phyloP scores from a whole-genome alignment of 371 early-diverging fungal species.

The Zychaea mexicana region DNA sequence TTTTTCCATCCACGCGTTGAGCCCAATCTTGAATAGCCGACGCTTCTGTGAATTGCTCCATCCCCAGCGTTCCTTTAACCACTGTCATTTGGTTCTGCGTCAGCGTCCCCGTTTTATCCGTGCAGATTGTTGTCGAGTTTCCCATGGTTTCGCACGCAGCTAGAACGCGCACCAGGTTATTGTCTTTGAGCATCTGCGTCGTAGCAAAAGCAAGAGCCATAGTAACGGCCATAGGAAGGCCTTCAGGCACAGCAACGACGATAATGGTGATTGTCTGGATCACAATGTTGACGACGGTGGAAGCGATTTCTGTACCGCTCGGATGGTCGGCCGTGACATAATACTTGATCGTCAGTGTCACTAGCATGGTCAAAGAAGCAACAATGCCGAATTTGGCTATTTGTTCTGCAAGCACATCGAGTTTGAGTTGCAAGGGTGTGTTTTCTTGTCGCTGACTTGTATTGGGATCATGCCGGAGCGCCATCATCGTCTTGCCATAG shows the following conservation, averaged over 20 bases:
- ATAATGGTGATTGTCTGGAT: constrained; percentile 90
- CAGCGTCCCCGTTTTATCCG: constrained; percentile 97
- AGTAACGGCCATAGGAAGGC: constrained; percentile 97
- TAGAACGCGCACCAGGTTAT: constrained; percentile 93
- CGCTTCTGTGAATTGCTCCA: constrained; percentile 34
- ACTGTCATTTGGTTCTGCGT: constrained; percentile 97
- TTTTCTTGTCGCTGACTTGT: constrained; percentile 64
- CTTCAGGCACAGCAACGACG: constrained; percentile 98
- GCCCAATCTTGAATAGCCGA: constrained; percentile 31
- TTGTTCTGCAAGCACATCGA: constrained; percentile 83
- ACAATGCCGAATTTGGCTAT: constrained; percentile 92
- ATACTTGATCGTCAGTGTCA: constrained; percentile 79
- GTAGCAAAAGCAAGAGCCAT: constrained; percentile 94
- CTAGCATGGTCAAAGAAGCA: constrained; percentile 77
- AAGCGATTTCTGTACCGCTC: constrained; percentile 57
- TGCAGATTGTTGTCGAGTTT: constrained; percentile 94
- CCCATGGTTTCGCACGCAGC: constrained; percentile 98
- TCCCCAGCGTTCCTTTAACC: constrained; percentile 66
- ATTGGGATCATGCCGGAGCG: constrained; percentile 68
- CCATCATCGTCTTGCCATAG: constrained; percentile 84
- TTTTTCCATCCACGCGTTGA: constrained; percentile 26
- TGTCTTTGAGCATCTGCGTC: constrained; percentile 90
- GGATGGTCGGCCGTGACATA: constrained; percentile 67
- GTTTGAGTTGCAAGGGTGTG: constrained; percentile 92
- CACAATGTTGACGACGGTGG: constrained; percentile 72